Percentiles rank a stretch among this genome's conserved stretches.
These are phyloP conservation scores for Wickerhamiella cacticola DNA, from an alignment of 805 yeast genomes.

Conservation along the genomic window DNA sequence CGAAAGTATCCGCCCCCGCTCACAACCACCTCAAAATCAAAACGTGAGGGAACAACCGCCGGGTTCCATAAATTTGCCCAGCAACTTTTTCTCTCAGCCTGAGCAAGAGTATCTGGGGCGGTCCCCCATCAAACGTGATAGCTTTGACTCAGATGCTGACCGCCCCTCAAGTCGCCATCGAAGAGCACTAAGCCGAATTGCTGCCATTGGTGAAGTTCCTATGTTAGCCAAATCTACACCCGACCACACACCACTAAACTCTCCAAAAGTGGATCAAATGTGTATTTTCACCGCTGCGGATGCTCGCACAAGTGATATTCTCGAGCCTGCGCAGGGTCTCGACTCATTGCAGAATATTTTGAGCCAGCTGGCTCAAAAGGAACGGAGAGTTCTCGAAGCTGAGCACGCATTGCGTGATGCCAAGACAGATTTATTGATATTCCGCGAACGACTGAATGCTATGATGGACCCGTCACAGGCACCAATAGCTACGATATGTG, in stretches of 20 bases:
- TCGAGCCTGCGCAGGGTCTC: constrained; percentile 4
- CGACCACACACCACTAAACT: constrained; percentile 13
- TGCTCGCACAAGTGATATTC: background rate
- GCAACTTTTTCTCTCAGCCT: background rate
- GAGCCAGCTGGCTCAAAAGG: constrained; percentile 27
- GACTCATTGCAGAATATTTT: constrained; percentile 25
- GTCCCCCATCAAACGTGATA: constrained; percentile 4
- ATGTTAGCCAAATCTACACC: constrained; percentile 4
- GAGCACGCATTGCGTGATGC: constrained; percentile 24
- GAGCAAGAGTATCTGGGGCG: background rate
- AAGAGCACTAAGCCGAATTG: constrained; percentile 13
- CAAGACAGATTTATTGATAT: constrained; percentile 22
- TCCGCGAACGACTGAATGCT: constrained; percentile 18
- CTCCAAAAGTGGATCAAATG: constrained; percentile 13
- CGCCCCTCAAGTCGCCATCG: constrained; percentile 10
- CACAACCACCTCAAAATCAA: background rate
- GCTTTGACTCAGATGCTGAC: constrained; percentile 5
- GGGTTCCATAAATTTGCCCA: background rate
- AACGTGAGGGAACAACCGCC: background rate
- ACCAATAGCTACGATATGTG: constrained; percentile 12
- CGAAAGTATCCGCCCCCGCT: background rate
- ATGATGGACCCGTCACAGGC: constrained; percentile 16
- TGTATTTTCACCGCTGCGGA: constrained; percentile 9
- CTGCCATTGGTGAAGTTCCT: constrained; percentile 12
- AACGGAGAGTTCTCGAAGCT: constrained; percentile 29